phyloP scores from a whole-genome alignment of 176 grass and related monocot genomes.

The Oryza longistaminata region DNA sequence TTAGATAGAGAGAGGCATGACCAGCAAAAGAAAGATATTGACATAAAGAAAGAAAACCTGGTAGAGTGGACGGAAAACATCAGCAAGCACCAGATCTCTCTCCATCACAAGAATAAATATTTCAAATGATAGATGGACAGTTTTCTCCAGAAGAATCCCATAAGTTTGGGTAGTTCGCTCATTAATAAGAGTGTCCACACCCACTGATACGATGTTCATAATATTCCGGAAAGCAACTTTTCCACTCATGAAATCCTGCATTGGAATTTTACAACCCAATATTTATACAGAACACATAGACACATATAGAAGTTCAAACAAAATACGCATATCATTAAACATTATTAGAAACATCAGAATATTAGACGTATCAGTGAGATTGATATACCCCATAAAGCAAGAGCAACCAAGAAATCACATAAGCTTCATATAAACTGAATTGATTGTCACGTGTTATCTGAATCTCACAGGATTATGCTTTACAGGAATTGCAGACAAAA shows the following conservation, averaged over 20 bases:
- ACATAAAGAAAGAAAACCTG: constrained; percentile 62
- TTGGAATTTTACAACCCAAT: constrained; percentile 15
- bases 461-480: neutral
- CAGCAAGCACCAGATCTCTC: constrained; percentile 81
- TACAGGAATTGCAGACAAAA: neutral
- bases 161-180: constrained; percentile 83
- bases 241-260: constrained; percentile 94
- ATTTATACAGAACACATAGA: constrained; percentile 24
- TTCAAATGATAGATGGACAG: constrained; percentile 85
- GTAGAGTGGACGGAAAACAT: constrained; percentile 82
- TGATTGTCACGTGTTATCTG: neutral
- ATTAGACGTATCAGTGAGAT: neutral
- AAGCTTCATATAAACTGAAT: constrained; percentile 16
- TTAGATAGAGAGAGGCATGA: constrained; percentile 25
- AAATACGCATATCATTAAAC: constrained; percentile 19
- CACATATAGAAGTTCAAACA: constrained; percentile 26
- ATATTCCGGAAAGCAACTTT: constrained; percentile 88
- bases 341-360: neutral
- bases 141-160: constrained; percentile 75
- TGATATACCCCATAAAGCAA: constrained; percentile 18
- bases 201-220: constrained; percentile 81
- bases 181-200: constrained; percentile 71
- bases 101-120: constrained; percentile 93
- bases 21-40: constrained; percentile 7
- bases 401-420: constrained; percentile 15